Percentiles rank a stretch among this genome's conserved stretches.
phyloP scores from a whole-genome alignment of 2,329 filamentous ascomycete species.

The Fusarium sarcochroum region DNA sequence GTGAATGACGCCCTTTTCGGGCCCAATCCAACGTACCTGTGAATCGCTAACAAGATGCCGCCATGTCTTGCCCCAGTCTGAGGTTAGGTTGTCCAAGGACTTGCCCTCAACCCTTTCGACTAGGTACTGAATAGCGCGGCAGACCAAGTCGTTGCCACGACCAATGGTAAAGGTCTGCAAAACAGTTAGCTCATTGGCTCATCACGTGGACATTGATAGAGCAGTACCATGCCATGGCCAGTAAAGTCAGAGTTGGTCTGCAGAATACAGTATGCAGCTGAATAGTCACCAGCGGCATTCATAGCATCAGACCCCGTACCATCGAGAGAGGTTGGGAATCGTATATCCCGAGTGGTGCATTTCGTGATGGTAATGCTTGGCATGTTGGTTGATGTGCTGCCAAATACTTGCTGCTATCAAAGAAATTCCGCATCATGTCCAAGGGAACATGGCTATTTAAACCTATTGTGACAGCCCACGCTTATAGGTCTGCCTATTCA shows the following conservation, averaged over 20 bases:
- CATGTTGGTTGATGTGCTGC: too few species aligned
- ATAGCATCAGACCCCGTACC: constrained; percentile 96
- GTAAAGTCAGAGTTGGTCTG: constrained; percentile 79
- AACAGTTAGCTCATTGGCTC: constrained; percentile 1
- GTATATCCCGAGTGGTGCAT: too few species aligned
- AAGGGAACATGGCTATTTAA: too few species aligned
- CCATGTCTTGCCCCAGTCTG: constrained; percentile 90
- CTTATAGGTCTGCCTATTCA: too few species aligned
- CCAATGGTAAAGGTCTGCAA: constrained; percentile 82
- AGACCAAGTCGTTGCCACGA: constrained; percentile 93
- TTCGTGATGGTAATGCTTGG: too few species aligned
- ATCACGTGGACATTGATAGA: rapidly evolving
- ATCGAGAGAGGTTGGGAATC: constrained; percentile 93
- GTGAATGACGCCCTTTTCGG: constrained; percentile 94
- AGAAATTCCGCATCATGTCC: too few species aligned
- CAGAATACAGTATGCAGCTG: constrained; percentile 90
- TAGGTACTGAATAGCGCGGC: constrained; percentile 84
- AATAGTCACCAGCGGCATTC: constrained; percentile 94
- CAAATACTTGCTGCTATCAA: too few species aligned
- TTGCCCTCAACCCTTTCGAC: constrained; percentile 81
- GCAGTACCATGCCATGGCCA: constrained; percentile 81
- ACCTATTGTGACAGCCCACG: too few species aligned
- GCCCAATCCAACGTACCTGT: constrained; percentile 92
- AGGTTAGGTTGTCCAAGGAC: constrained; percentile 81
- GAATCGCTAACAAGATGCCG: constrained; percentile 88